Evolutionary conservation across 2,329 filamentous ascomycete genomes (phyloP).

Genomic region (Xylariaceae sp.): DNA sequence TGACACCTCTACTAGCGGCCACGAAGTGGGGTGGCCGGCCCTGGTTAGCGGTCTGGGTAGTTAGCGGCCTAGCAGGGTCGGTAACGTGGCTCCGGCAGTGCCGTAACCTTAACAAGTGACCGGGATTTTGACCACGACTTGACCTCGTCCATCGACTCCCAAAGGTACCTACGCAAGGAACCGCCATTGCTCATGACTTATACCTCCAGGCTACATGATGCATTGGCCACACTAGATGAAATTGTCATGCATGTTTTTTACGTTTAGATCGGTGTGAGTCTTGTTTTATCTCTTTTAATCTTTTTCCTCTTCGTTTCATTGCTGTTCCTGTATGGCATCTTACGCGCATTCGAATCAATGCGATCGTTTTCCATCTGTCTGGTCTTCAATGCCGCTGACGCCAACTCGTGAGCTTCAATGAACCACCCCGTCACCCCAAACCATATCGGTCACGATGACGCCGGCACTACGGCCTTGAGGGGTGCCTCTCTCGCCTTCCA

Average conservation of each 20-base stretch:
- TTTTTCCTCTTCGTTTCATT: neutral
- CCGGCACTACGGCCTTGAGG: slow-evolving; percentile 42
- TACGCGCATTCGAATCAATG: neutral
- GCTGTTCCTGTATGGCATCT: neutral
- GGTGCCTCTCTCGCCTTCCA: slow-evolving; percentile 55
- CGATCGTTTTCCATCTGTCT: neutral
- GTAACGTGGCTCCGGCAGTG: no score
- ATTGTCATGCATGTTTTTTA: neutral
- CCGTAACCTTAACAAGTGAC: no score
- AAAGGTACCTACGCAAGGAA: no score
- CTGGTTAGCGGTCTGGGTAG: no score
- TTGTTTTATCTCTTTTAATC: neutral
- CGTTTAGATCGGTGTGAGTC: neutral
- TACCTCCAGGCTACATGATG: no score
- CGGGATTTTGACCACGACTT: no score
- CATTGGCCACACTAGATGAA: no score
- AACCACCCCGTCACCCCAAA: slow-evolving; percentile 26
- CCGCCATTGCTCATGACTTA: no score
- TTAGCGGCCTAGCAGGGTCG: no score
- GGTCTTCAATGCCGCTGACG: slow-evolving; percentile 22
- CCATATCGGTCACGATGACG: slow-evolving; percentile 30
- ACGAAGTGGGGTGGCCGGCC: no score
- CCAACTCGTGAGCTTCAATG: slow-evolving; percentile 26
- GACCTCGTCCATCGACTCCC: no score
- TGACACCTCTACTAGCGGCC: no score